Percentiles rank a stretch among this genome's conserved stretches.
These are phyloP conservation scores for Cercis canadensis DNA, from an alignment of 306 rosid species.

Conservation along the genomic window DNA sequence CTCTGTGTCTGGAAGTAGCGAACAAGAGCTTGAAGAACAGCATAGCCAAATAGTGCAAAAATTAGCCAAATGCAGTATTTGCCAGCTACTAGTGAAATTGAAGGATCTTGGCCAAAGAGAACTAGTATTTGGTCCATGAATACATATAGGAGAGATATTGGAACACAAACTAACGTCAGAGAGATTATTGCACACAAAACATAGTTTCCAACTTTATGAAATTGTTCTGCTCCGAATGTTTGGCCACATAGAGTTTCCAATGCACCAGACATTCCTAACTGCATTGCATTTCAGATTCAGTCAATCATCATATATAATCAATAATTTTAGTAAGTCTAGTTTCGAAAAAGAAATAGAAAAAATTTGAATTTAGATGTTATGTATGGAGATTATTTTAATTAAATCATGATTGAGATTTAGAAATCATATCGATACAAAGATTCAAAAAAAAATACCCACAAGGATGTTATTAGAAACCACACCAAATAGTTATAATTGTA, in stretches of 20 bases:
- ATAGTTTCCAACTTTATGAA: constrained; percentile 35
- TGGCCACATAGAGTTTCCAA: constrained; percentile 49
- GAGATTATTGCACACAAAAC: constrained; percentile 30
- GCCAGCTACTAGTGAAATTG: constrained; percentile 31
- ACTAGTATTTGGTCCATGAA: constrained; percentile 37
- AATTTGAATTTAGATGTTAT: too few species aligned
- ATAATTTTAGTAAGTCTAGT: too few species aligned
- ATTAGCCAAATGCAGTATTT: constrained; percentile 38
- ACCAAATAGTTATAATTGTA: too few species aligned
- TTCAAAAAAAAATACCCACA: too few species aligned
- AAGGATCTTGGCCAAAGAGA: constrained; percentile 42
- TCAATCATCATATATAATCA: too few species aligned
- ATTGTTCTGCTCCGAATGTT: constrained; percentile 46
- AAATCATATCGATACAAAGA: too few species aligned
- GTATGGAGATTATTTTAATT: too few species aligned
- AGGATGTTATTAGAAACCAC: too few species aligned
- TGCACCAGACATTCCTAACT: constrained; percentile 45
- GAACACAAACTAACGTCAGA: constrained; percentile 39
- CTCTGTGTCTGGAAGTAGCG: constrained; percentile 42
- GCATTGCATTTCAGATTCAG: neutral
- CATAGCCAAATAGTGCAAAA: constrained; percentile 37
- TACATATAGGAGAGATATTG: constrained; percentile 40
- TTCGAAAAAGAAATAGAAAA: too few species aligned
- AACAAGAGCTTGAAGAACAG: constrained; percentile 38
- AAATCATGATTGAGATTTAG: too few species aligned